A percentile compares a stretch with the other conserved stretches of the same genome.
phyloP scores from a whole-genome alignment of 2,329 filamentous ascomycete genomes.

The Parasarocladium wereldwijsianum region DNA sequence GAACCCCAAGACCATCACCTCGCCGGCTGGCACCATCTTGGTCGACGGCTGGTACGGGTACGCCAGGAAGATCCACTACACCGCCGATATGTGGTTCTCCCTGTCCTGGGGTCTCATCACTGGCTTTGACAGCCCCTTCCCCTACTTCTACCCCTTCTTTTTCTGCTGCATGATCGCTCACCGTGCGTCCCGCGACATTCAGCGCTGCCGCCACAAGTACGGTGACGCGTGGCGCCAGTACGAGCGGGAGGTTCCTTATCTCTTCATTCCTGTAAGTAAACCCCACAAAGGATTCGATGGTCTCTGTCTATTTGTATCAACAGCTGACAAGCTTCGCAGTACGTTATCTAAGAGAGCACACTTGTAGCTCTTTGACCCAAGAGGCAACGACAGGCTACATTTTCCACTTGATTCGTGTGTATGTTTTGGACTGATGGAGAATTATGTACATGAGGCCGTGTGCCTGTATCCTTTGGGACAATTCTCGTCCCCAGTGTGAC shows the following conservation, averaged over 20 bases:
- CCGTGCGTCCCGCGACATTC: slow-evolving; percentile 61
- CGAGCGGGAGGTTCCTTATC: slow-evolving; percentile 61
- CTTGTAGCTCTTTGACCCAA: too few species aligned
- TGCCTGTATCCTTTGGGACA: too few species aligned
- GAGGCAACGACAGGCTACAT: too few species aligned
- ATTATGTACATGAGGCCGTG: too few species aligned
- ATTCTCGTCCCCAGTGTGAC: too few species aligned
- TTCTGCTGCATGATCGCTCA: slow-evolving; percentile 72
- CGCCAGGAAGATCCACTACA: slow-evolving; percentile 49
- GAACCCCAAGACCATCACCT: slow-evolving; percentile 66
- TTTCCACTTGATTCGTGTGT: too few species aligned
- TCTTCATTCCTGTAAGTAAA: slow-evolving; percentile 57
- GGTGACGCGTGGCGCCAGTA: slow-evolving; percentile 72
- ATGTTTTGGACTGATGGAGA: too few species aligned
- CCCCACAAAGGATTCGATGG: background rate
- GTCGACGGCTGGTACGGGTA: slow-evolving; percentile 73
- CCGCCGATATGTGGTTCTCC: slow-evolving; percentile 33
- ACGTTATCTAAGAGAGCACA: slow-evolving; percentile 25
- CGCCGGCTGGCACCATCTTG: slow-evolving; percentile 59
- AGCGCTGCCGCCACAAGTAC: slow-evolving; percentile 66
- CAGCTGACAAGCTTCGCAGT: slow-evolving; percentile 15
- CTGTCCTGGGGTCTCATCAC: slow-evolving; percentile 36
- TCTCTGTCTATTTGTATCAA: background rate
- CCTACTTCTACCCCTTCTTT: slow-evolving; percentile 84
- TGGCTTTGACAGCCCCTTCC: slow-evolving; percentile 55